These are phyloP conservation scores for Sistotremastrum niveocremeum DNA, from an alignment of 768 basidiomycete genomes.

Conservation along the genomic window DNA sequence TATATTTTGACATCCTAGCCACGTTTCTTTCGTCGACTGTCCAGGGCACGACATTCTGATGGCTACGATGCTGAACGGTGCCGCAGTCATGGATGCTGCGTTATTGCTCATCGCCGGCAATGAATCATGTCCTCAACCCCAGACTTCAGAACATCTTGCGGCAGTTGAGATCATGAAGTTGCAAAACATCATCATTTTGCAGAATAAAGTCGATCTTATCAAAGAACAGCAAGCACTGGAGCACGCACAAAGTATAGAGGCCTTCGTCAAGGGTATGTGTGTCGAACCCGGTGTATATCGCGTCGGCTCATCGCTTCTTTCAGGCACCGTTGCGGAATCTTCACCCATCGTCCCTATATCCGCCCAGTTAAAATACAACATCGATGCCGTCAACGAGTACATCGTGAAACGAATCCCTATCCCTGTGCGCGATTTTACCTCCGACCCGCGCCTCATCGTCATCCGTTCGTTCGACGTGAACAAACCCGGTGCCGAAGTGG, in stretches of 20 bases:
- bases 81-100: constrained; percentile 99
- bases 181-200: constrained; percentile 92
- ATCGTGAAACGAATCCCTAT: constrained; percentile 95
- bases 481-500: constrained; percentile 94
- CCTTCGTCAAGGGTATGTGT: constrained; percentile 84
- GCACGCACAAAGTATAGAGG: constrained; percentile 89
- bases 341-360: constrained; percentile 99
- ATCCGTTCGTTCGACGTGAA: constrained; percentile 99
- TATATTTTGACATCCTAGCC: constrained; percentile 20
- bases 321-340: constrained; percentile 92
- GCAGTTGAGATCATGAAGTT: constrained; percentile 99
- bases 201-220: constrained; percentile 98
- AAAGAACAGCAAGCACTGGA: constrained; percentile 89
- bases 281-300: background rate
- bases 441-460: constrained; percentile 88
- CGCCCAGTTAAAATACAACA: constrained; percentile 97
- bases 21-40: constrained; percentile 98
- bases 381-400: constrained; percentile 98
- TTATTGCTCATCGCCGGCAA: constrained; percentile 92
- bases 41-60: constrained; percentile 99
- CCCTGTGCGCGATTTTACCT: constrained; percentile 83
- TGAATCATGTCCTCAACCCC: constrained; percentile 97
- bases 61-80: constrained; percentile 99
- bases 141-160: constrained; percentile 96
- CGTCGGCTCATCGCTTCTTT: background rate